A percentile compares a stretch with the other conserved stretches of the same genome.
phyloP scores from a whole-genome alignment of 768 basidiomycete species.

The Naganishia vishniacii region DNA sequence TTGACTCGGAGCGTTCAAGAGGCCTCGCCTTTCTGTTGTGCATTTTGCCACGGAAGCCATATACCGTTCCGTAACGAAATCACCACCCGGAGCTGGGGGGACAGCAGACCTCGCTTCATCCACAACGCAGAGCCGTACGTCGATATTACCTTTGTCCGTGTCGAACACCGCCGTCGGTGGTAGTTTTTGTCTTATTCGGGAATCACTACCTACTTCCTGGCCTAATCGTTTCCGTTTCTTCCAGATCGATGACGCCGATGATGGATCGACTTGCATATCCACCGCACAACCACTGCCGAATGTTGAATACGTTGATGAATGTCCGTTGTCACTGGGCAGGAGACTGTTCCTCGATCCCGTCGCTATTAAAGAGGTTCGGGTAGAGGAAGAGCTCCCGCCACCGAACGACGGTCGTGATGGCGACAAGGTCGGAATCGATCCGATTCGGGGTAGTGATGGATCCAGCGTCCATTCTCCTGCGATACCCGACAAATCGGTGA shows the following conservation, averaged over 20 bases:
- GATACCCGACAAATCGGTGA: slow-evolving; percentile 18
- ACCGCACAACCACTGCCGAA: not conserved
- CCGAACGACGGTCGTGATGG: not conserved
- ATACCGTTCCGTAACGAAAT: slow-evolving; percentile 3
- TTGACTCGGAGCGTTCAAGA: not conserved
- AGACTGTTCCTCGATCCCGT: slow-evolving; percentile 6
- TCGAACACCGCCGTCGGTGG: slow-evolving; percentile 24
- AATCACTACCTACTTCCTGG: not conserved
- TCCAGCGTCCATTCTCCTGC: slow-evolving; percentile 26
- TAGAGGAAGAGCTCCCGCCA: not conserved
- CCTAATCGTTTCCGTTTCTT: slow-evolving; percentile 11
- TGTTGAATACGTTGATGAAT: not conserved
- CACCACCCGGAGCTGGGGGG: not conserved
- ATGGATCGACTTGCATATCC: not conserved
- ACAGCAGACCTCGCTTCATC: not conserved
- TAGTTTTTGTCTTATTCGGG: too few species aligned
- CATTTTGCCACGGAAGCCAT: slow-evolving; percentile 1
- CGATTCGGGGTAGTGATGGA: slow-evolving; percentile 17
- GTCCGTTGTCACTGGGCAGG: not conserved
- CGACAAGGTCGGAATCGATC: not conserved
- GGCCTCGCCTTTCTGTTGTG: not conserved
- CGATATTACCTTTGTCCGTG: slow-evolving; percentile 22
- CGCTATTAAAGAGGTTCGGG: not conserved
- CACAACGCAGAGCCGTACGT: slow-evolving; percentile 20
- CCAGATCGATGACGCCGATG: slow-evolving; percentile 4